These are phyloP conservation scores for Talaromyces trachyspermus DNA, from an alignment of 495 filamentous ascomycete genomes.

Conservation along the genomic window DNA sequence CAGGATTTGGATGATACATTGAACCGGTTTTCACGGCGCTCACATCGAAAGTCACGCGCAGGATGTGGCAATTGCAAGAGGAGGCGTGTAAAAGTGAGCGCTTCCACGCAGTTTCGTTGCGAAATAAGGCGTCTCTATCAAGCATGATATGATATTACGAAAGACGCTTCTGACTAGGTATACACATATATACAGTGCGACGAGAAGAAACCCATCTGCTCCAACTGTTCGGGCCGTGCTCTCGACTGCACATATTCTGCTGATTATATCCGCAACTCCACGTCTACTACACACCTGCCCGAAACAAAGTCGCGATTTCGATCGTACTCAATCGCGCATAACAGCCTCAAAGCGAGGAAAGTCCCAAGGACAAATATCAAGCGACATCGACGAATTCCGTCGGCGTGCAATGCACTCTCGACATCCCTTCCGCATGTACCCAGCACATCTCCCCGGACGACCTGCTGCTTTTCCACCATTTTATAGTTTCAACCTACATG, in stretches of 20 bases:
- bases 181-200: slow-evolving; percentile 22
- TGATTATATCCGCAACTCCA: not conserved
- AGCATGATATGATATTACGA: too few species aligned
- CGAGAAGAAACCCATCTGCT: slow-evolving; percentile 25
- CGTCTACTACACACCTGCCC: not conserved
- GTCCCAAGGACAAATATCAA: not conserved
- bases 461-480: slow-evolving; percentile 34
- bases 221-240: slow-evolving; percentile 23
- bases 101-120: too few species aligned
- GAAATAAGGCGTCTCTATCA: too few species aligned
- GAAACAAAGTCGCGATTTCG: slow-evolving; percentile 15
- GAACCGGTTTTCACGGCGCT: slow-evolving; percentile 14
- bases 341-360: not conserved
- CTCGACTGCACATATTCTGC: slow-evolving; percentile 20
- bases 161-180: too few species aligned
- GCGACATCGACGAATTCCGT: not conserved
- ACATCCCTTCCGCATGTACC: slow-evolving; percentile 4
- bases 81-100: slow-evolving; percentile 45
- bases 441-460: slow-evolving; percentile 22
- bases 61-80: slow-evolving; percentile 53
- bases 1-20: not conserved
- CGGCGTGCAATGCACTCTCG: not conserved
- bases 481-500: slow-evolving; percentile 23
- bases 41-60: slow-evolving; percentile 50
- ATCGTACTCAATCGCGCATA: slow-evolving; percentile 17